Percentiles rank a stretch among this genome's conserved stretches.
These are phyloP conservation scores for Dactylorhiza incarnata DNA, from an alignment of 106 monocot genomes.

Conservation along the genomic window DNA sequence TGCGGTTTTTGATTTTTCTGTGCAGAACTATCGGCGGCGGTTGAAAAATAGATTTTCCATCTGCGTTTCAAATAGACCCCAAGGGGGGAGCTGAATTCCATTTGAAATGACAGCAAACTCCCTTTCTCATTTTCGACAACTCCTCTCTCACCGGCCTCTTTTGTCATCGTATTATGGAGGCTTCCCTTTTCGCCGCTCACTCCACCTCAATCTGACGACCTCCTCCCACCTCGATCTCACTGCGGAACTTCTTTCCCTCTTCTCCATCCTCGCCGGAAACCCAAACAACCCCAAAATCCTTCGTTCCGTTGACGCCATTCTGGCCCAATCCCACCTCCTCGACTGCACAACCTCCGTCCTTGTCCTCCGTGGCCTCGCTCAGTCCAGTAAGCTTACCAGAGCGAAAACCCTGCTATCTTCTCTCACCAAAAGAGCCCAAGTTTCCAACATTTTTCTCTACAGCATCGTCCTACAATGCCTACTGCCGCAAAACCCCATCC, in stretches of 20 bases:
- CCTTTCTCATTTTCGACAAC: neutral
- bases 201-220: neutral
- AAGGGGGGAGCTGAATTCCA: too few species aligned
- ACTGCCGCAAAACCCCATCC: conserved; percentile 6
- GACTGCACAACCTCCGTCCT: conserved; percentile 23
- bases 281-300: conserved; percentile 7
- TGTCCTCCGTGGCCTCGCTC: conserved; percentile 23
- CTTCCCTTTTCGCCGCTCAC: neutral
- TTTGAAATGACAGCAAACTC: neutral
- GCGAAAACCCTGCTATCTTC: conserved; percentile 14
- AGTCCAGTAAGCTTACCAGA: conserved; percentile 20
- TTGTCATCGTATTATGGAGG: neutral
- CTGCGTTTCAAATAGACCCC: too few species aligned
- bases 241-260: neutral
- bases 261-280: conserved; percentile 7
- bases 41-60: too few species aligned
- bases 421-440: neutral
- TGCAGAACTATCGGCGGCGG: too few species aligned
- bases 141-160: neutral
- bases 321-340: conserved; percentile 8
- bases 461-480: conserved; percentile 32
- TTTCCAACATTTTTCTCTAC: conserved; percentile 24
- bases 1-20: too few species aligned
- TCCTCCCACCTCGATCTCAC: neutral
- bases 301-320: conserved; percentile 12